phyloP scores from a whole-genome alignment of 352 stramenopile species.

The Phytophthora hibernalis region DNA sequence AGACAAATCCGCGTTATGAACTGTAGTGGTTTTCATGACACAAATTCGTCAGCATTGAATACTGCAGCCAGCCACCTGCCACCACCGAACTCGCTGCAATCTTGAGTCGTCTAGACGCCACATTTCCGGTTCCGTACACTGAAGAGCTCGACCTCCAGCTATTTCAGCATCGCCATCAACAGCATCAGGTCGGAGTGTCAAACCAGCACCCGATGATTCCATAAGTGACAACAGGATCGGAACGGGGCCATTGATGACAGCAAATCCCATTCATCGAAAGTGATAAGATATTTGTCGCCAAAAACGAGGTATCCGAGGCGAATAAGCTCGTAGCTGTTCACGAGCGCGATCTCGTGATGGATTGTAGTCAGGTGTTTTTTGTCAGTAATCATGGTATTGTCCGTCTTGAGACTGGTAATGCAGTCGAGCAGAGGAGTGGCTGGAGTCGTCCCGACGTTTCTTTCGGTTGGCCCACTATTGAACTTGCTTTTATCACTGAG shows the following conservation, averaged over 20 bases:
- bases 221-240: conserved; percentile 22
- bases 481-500: neutral
- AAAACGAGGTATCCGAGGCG: conserved; percentile 33
- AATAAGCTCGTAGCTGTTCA: conserved; percentile 42
- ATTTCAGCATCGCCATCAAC: conserved; percentile 5
- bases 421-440: neutral
- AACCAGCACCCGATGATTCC: conserved; percentile 34
- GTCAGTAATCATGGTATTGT: neutral
- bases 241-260: conserved; percentile 21
- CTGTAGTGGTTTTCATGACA: too few species aligned
- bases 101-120: conserved; percentile 28
- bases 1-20: too few species aligned
- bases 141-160: conserved; percentile 3
- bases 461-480: neutral
- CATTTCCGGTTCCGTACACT: conserved; percentile 16
- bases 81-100: conserved; percentile 20
- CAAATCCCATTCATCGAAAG: conserved; percentile 33
- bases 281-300: conserved; percentile 29
- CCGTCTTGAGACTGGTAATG: neutral
- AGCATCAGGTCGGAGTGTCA: conserved; percentile 11
- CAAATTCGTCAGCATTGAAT: conserved; percentile 13
- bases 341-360: neutral
- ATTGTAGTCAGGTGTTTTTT: neutral
- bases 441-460: neutral
- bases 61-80: conserved; percentile 18